Percentiles rank a stretch among this genome's conserved stretches.
Evolutionary conservation across 2,329 filamentous ascomycete genomes (phyloP).

Genomic region (Claviceps cyperi): DNA sequence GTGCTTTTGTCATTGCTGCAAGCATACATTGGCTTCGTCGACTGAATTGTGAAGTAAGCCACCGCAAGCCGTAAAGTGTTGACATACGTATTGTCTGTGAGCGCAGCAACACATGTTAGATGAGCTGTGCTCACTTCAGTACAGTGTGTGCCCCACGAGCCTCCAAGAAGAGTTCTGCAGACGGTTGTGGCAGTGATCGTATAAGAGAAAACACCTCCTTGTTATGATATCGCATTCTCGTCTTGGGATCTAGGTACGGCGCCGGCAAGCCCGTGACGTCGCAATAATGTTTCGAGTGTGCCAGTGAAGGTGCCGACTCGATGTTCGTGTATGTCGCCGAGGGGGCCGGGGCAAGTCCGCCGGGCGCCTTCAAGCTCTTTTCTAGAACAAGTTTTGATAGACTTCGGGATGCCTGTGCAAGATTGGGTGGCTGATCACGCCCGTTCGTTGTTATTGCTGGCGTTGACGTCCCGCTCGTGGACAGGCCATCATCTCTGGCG

Average conservation of each 20-base stretch:
- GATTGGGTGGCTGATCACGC: conserved; percentile 45
- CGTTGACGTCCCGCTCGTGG: conserved; percentile 44
- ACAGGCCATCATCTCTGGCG: conserved; percentile 35
- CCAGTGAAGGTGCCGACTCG: conserved; percentile 80
- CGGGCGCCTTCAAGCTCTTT: conserved; percentile 46
- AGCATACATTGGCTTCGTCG: too few relatives aligned
- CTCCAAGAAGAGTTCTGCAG: conserved; percentile 78
- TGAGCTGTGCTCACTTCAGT: conserved; percentile 50
- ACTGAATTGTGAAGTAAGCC: too few relatives aligned
- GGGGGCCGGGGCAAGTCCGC: conserved; percentile 34
- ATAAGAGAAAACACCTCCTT: conserved; percentile 81
- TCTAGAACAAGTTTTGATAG: conserved; percentile 79
- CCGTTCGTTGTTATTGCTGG: conserved; percentile 28
- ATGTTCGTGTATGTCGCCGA: conserved; percentile 90
- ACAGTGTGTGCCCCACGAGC: conserved; percentile 85
- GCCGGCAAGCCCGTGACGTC: conserved; percentile 90
- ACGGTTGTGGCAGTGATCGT: conserved; percentile 63
- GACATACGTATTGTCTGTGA: not conserved
- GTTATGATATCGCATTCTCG: conserved; percentile 81
- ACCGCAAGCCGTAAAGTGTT: not conserved
- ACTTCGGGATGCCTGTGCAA: conserved; percentile 78
- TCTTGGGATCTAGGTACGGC: conserved; percentile 90
- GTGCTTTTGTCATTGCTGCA: not conserved
- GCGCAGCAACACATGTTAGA: not conserved
- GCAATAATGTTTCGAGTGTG: conserved; percentile 79